phyloP scores from a whole-genome alignment of 75 land plant species.

The Gnetum montanum region DNA sequence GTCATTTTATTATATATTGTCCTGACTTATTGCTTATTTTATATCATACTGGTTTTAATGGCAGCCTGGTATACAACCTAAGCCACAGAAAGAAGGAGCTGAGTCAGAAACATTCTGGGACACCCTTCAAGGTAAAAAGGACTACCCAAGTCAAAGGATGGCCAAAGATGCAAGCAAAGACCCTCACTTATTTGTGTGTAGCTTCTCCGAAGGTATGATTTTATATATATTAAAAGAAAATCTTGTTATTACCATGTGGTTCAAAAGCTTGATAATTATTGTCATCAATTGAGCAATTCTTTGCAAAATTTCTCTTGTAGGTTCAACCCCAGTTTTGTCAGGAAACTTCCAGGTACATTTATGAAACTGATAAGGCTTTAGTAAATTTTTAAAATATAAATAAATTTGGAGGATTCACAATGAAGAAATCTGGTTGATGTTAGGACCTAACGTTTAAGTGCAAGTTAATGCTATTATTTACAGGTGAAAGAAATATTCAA shows the following conservation, averaged over 20 bases:
- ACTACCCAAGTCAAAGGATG: conserved; percentile 57
- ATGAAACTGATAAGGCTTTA: not conserved
- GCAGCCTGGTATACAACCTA: conserved; percentile 59
- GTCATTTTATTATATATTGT: not conserved
- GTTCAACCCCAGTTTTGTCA: too few relatives aligned
- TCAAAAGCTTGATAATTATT: too few relatives aligned
- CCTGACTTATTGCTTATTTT: not conserved
- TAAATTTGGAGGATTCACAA: too few relatives aligned
- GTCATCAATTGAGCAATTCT: too few relatives aligned
- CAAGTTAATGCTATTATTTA: not conserved
- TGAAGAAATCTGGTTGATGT: too few relatives aligned
- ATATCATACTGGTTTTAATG: not conserved
- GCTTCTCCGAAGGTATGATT: conserved; percentile 20
- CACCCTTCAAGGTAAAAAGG: conserved; percentile 84
- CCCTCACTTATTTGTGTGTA: conserved; percentile 41
- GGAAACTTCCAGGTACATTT: too few relatives aligned
- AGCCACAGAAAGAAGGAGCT: conserved; percentile 85
- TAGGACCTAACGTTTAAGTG: too few relatives aligned
- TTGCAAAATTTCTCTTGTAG: too few relatives aligned
- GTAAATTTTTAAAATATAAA: not conserved
- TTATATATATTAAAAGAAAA: conserved; percentile 1
- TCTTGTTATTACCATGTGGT: conserved; percentile 45
- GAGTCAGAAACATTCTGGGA: conserved; percentile 82
- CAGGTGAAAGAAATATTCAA: conserved; percentile 1
- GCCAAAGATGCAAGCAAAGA: conserved; percentile 58